Evolutionary conservation across 768 basidiomycete species (phyloP).

Genomic region (Mycena kentingensis): DNA sequence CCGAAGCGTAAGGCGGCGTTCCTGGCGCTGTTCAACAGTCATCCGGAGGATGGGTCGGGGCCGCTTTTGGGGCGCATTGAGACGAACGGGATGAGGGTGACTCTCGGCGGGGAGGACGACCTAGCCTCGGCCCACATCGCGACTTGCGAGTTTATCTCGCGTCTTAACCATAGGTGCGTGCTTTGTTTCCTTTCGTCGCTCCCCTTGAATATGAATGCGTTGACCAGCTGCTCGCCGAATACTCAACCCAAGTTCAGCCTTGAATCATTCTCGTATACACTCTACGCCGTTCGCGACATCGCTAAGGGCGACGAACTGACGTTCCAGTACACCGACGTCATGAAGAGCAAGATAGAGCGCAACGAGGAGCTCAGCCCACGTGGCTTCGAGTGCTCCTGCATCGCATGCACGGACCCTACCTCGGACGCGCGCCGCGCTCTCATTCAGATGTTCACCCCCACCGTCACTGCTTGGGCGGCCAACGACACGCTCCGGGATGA

Average conservation of each 20-base stretch:
- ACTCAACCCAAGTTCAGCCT: background rate
- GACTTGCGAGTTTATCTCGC: slow-evolving; percentile 1
- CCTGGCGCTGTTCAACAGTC: slow-evolving; percentile 4
- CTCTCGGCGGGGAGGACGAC: background rate
- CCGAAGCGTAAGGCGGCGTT: background rate
- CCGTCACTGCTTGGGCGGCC: background rate
- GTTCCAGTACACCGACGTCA: background rate
- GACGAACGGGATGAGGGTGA: background rate
- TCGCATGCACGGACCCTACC: slow-evolving; percentile 28
- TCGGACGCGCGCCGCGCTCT: slow-evolving; percentile 15
- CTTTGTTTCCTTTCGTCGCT: background rate
- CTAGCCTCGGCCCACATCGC: background rate
- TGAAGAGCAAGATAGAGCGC: background rate
- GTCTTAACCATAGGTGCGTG: slow-evolving; percentile 13
- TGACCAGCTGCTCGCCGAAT: background rate
- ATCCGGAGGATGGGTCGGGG: slow-evolving; percentile 2
- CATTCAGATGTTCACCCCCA: background rate
- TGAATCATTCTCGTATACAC: background rate
- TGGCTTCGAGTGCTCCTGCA: slow-evolving; percentile 32
- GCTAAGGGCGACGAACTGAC: background rate
- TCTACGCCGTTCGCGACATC: background rate
- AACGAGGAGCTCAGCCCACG: background rate
- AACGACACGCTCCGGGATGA: slow-evolving; percentile 1
- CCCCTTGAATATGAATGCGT: background rate
- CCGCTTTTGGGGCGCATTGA: background rate